Evolutionary conservation across 352 stramenopile species (phyloP), one percentile per base, ranked within the genome.

Genomic region (Stramenopiles sp.): DNA sequence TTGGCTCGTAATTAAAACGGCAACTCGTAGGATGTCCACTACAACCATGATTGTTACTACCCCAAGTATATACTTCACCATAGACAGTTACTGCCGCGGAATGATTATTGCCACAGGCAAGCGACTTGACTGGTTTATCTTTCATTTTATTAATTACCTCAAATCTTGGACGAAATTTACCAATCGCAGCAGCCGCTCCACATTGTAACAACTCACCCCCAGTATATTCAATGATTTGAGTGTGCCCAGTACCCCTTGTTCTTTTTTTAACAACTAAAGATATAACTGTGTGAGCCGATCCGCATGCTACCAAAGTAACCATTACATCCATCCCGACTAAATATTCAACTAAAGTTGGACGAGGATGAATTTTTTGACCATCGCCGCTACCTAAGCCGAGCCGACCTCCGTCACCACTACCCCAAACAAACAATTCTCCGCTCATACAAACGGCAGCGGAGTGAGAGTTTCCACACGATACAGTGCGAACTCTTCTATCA

Each of bases 21-120:
- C 87, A 80, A 31, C 84, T 82, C 7, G 82, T 31, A 33, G 86
- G 80, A 53, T 95, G 90, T 7, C 91, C 93, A 32, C 91, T 96
- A 83, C 92, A 96, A 0, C 90, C 92, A 69, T 89, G 85, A 32
- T 85, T 80, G 83, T 97, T 97, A 27, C 86, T 84, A 29, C 93
- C 93, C 92, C 92, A 97, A 0, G 88, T 94, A 83, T 93, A 96
- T 32, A 97, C 84, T 84, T 97, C 92, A n/a, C 86, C 86, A 27
- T 88, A 87, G 0, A 85, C 85, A 0, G 90, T 94, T 1, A 97
- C 90, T 0, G 90, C 92, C 6, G 90, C 91, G 27, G 90, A 94
- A 84, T 98, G 93, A 31, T 81, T 87, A 6, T 87, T 86, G 13
- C 93, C 93, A 78, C 92, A 97, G 7, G 85, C 87, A 0, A 97